Evolutionary conservation across 352 stramenopile genomes (phyloP), one percentile per base, ranked within the genome.

Genomic region (Lagenidium sp.): DNA sequence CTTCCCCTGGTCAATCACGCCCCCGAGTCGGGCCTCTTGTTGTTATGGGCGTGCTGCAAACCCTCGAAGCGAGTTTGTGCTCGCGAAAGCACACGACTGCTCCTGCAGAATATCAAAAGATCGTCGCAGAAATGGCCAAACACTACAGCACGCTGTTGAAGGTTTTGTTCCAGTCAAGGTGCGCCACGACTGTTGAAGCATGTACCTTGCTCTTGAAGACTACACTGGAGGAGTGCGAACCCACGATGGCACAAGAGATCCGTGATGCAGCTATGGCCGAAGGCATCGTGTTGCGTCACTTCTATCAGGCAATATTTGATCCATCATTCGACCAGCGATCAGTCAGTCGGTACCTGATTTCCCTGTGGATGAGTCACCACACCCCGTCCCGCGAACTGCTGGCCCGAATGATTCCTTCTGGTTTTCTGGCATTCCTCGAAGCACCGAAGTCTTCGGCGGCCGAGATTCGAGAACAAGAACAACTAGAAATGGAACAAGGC

Each of bases 261-360:
- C 80, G 94, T 43, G 74, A 97, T 47, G 82, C 85, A 15, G 91
- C 93, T 16, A 66, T 98, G n/a, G 83, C 68, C 10, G 90, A 96
- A 57, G 87, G 86, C 4, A 90, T 97, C 18, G 68, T 98, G 13
- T 57, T 98, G 29, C 77, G 88, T 6, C 88, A 98, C 46, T 89
- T 98, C 18, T 94, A 94, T 26, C 85, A 96, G 44, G 82, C 84
- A 0, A 63, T 98, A 19, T 98, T 98, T 49, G 88, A 95, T 41
- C 60, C 86, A 10, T 86, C 79, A n/a, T 94, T 85, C 42, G 87
- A 96, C 38, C 85, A 97, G 53, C 69, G 93, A 11, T 97, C 87
- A 38, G 79, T 98, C 6, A 96, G 75, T 49, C 81, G 94, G 26
- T 98, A 97, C 62, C 55, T 98, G n/a, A 93, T 97, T 15, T 95